Percentiles rank a stretch among this genome's conserved stretches.
Conservation (phyloP, 805 yeast genomes). For the Jamesozyma piceae region DNA sequence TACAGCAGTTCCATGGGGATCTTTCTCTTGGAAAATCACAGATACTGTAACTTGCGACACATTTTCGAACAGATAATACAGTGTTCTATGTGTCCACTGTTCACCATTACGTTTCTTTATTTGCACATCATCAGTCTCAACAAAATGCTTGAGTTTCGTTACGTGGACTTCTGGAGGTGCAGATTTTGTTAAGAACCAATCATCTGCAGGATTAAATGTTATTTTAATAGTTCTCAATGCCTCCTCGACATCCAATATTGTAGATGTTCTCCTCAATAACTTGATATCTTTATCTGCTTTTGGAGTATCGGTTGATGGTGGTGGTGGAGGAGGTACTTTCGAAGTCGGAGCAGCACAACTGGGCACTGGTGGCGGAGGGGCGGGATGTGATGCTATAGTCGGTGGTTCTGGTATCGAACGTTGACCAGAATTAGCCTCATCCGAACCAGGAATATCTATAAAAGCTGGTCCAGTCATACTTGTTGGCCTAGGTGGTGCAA, state of each 20-base stretch:
- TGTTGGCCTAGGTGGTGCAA: conserved; percentile 21
- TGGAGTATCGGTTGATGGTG: conserved; percentile 2
- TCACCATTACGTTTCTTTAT: conserved; percentile 51
- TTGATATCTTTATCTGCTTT: background rate
- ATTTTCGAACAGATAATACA: conserved; percentile 65
- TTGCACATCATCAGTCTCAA: conserved; percentile 54
- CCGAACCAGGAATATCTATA: background rate
- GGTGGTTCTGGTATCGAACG: conserved; percentile 11
- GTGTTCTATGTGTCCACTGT: conserved; percentile 42
- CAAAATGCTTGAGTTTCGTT: conserved; percentile 29
- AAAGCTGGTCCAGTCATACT: conserved; percentile 8
- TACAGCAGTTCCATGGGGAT: conserved; percentile 43
- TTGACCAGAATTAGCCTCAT: background rate
- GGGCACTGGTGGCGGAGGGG: background rate
- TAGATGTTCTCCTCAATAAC: conserved; percentile 8
- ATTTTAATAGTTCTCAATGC: conserved; percentile 12
- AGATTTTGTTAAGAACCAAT: conserved; percentile 63
- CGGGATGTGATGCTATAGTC: background rate
- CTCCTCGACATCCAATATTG: conserved; percentile 9
- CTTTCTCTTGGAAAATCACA: conserved; percentile 43
- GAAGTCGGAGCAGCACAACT: too few relatives aligned
- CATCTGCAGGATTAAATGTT: conserved; percentile 27
- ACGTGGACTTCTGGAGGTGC: conserved; percentile 35
- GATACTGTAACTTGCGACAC: conserved; percentile 58
- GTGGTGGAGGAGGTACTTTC: conserved; percentile 8